These are phyloP conservation scores for Phytopythium boreale DNA, from an alignment of 352 stramenopile species.

Conservation along the genomic window DNA sequence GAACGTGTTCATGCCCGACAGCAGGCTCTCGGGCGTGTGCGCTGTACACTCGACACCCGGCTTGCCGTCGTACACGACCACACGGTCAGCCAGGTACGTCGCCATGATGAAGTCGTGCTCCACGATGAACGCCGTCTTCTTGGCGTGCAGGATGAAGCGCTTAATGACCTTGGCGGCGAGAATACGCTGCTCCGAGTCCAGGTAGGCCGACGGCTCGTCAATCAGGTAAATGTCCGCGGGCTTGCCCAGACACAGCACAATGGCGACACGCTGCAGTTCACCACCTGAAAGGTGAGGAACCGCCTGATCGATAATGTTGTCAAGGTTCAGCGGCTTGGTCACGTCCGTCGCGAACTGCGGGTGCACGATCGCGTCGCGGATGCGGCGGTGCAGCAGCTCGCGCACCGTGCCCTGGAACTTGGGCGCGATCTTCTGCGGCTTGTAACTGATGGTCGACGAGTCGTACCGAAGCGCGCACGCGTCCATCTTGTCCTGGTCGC, in stretches of 20 bases:
- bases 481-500: constrained; percentile 71
- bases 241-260: constrained; percentile 97
- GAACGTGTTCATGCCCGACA: constrained; percentile 99
- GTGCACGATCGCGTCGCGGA: constrained; percentile 97
- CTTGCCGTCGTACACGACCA: constrained; percentile 94
- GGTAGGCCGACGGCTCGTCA: constrained; percentile 98
- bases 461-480: constrained; percentile 81
- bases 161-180: constrained; percentile 99
- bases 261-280: constrained; percentile 99
- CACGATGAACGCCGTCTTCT: constrained; percentile 99
- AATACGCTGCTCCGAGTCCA: constrained; percentile 99
- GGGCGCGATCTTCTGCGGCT: constrained; percentile 98
- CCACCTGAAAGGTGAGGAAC: constrained; percentile 98
- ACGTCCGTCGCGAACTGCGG: constrained; percentile 99
- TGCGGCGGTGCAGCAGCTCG: constrained; percentile 97
- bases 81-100: constrained; percentile 97
- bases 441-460: constrained; percentile 93
- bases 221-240: constrained; percentile 99
- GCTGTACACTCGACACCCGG: constrained; percentile 98
- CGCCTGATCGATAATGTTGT: constrained; percentile 98
- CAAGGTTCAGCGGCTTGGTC: constrained; percentile 97
- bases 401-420: constrained; percentile 96
- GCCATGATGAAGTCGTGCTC: constrained; percentile 99
- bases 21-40: constrained; percentile 91
- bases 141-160: constrained; percentile 99